Conservation (phyloP, 345 rosid species). For the Luvunga scandens region DNA sequence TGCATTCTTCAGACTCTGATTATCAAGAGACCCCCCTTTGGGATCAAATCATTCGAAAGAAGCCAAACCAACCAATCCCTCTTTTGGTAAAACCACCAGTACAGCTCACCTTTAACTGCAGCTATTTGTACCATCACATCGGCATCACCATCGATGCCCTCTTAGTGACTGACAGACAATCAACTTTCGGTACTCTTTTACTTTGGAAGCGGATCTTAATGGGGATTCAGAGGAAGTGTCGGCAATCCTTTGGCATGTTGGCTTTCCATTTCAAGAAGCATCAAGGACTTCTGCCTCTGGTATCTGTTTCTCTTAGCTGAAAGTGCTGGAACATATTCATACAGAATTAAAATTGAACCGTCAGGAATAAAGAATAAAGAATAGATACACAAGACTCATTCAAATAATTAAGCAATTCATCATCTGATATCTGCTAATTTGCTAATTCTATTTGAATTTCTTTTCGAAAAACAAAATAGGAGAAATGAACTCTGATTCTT, state of each 20-base stretch:
- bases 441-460: background rate
- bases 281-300: slow-evolving; percentile 89
- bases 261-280: slow-evolving; percentile 95
- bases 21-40: slow-evolving; percentile 23
- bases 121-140: slow-evolving; percentile 21
- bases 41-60: slow-evolving; percentile 20
- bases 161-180: slow-evolving; percentile 15
- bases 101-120: slow-evolving; percentile 15
- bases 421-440: background rate
- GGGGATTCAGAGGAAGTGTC: slow-evolving; percentile 65
- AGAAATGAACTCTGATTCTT: background rate
- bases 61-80: slow-evolving; percentile 24
- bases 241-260: slow-evolving; percentile 90
- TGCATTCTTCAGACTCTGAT: slow-evolving; percentile 23
- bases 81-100: slow-evolving; percentile 11
- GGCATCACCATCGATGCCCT: slow-evolving; percentile 21
- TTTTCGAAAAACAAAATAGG: background rate
- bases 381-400: background rate
- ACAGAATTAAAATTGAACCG: background rate
- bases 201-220: slow-evolving; percentile 24
- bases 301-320: slow-evolving; percentile 89
- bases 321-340: slow-evolving; percentile 47
- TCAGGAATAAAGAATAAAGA: background rate
- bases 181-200: slow-evolving; percentile 13
- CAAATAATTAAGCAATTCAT: background rate